Base-by-base conservation (phyloP, 2,329 filamentous ascomycete genomes). In the Stenocarpella maydis region DNA sequence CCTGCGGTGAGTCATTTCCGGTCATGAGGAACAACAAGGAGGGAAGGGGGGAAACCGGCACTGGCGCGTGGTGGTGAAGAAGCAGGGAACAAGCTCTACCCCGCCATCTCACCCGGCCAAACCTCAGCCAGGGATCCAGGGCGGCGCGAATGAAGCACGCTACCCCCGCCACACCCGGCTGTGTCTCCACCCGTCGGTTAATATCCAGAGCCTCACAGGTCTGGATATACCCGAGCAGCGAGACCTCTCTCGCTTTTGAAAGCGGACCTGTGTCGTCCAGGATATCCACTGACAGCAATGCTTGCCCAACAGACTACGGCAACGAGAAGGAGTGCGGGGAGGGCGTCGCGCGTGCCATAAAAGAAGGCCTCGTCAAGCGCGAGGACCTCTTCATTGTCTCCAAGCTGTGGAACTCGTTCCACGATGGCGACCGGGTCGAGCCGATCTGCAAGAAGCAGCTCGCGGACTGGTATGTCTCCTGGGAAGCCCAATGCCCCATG, bases 361-460 rank as follows among this genome's bases (percentile, higher is more conserved):
- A 91, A 77, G 93, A 96, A 12, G 92, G 92, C 52, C 80, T 95
- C 69, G 92, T 95, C 75, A 94, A 91, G 85, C 91, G 93, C 71
- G 89, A 92, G 81, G 93, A 97, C 28, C 91, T 97, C 78, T 97
- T 97, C 88, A 90, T 97, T 78, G 92, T 95, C 73, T 94, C 91
- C 81, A 97, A 97, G 86, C 91, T 97, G 69, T 97, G 94, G 94
- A 94, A 95, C 84, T 91, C 90, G 74, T 97, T 94, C 88, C 93
- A 97, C 85, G 91, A 95, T 76, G 86, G 86, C 75, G 90, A 95
- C 74, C 87, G 87, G 75, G 92, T 95, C 72, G 89, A 91, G 81
- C 90, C 90, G 69, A 94, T 96, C 78, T 87, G 85, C 81, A 88
- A 88, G 80, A 91, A 90, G 78, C 92, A 95, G 82, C 89, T 95